These are phyloP conservation scores for Emericellopsis cladophorae DNA, from an alignment of 2,329 filamentous ascomycete species.

Conservation along the genomic window DNA sequence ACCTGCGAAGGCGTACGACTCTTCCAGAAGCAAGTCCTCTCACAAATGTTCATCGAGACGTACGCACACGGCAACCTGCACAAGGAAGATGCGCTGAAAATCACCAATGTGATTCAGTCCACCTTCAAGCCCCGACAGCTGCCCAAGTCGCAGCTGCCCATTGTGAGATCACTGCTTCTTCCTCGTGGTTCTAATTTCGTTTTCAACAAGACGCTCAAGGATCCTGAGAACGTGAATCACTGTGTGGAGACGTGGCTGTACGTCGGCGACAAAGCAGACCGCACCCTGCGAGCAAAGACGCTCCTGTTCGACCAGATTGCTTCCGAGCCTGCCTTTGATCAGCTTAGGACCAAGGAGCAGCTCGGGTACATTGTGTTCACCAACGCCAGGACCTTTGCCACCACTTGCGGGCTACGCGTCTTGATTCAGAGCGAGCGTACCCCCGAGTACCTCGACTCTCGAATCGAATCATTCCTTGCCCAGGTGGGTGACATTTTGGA, in stretches of 20 bases:
- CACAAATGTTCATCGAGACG: conserved; percentile 77
- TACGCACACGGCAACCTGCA: conserved; percentile 87
- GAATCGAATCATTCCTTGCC: conserved; percentile 75
- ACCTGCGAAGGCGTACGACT: conserved; percentile 60
- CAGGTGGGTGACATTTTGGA: conserved; percentile 53
- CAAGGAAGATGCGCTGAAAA: conserved; percentile 79
- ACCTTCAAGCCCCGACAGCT: conserved; percentile 63
- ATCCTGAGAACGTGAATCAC: conserved; percentile 81
- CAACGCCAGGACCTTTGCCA: conserved; percentile 57
- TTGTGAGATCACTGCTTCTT: conserved; percentile 63
- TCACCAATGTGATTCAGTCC: conserved; percentile 72
- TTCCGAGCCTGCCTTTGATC: conserved; percentile 88
- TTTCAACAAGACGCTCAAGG: conserved; percentile 68
- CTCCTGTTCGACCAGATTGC: conserved; percentile 80
- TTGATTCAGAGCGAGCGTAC: conserved; percentile 88
- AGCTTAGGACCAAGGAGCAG: conserved; percentile 91
- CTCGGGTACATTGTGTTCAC: conserved; percentile 94
- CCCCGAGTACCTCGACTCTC: conserved; percentile 69
- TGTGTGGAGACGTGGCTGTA: conserved; percentile 70
- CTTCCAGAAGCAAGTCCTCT: conserved; percentile 70
- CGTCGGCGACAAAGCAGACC: conserved; percentile 56
- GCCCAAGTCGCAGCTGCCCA: conserved; percentile 67
- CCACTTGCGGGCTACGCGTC: conserved; percentile 74
- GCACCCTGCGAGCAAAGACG: conserved; percentile 59
- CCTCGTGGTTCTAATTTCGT: conserved; percentile 73